Evolutionary conservation across 495 filamentous ascomycete genomes (phyloP).

Genomic region (Lophiostoma macrostomum): DNA sequence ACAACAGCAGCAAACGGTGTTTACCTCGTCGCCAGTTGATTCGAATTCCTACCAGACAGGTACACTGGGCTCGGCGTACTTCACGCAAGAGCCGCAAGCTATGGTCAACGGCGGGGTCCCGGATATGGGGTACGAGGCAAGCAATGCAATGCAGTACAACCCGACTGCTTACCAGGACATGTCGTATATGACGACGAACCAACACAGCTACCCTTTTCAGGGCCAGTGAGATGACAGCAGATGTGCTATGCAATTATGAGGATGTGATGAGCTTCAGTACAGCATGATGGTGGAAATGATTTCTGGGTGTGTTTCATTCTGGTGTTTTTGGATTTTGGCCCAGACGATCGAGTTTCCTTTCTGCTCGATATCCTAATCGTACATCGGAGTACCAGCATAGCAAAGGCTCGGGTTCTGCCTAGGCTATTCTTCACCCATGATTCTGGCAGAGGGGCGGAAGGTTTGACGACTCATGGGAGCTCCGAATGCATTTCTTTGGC

Average conservation of each 20-base stretch:
- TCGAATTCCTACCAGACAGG: conserved; percentile 22
- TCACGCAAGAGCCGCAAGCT: conserved; percentile 27
- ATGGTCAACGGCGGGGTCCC: conserved; percentile 1
- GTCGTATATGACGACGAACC: conserved; percentile 23
- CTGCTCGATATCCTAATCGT: conserved; percentile 18
- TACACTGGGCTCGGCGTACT: conserved; percentile 26
- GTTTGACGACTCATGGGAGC: no score
- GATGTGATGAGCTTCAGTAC: background rate
- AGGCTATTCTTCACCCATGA: no score
- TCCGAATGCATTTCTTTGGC: no score
- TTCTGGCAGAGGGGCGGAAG: no score
- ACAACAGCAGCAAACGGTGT: conserved; percentile 22
- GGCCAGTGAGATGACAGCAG: conserved; percentile 21
- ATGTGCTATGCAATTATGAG: conserved; percentile 1
- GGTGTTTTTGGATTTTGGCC: background rate
- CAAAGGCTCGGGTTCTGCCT: no score
- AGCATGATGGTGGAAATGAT: background rate
- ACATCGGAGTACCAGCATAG: conserved; percentile 1
- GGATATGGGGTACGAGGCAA: conserved; percentile 19
- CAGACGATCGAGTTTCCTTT: conserved; percentile 1
- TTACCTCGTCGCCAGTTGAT: conserved; percentile 31
- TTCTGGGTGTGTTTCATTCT: conserved; percentile 5
- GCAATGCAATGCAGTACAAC: conserved; percentile 13
- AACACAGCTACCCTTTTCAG: conserved; percentile 27
- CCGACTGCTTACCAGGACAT: conserved; percentile 26